Evolutionary conservation across 257 asterid genomes (phyloP).

Genomic region (Knoxia roxburghii): DNA sequence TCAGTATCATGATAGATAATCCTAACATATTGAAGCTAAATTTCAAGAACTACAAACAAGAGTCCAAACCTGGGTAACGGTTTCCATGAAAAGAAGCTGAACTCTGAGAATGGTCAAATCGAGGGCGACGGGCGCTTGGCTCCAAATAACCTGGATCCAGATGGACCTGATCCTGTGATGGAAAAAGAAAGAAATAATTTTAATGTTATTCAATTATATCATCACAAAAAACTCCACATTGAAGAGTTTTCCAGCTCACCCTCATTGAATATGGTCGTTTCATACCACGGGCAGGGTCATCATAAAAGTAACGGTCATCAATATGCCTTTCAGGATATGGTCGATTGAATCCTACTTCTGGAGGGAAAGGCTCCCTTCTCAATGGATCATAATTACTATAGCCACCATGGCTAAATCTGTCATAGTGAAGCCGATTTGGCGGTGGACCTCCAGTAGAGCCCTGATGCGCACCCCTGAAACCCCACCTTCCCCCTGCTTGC

Average conservation of each 20-base stretch:
- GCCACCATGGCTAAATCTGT: conserved; percentile 35
- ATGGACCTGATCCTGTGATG: conserved; percentile 31
- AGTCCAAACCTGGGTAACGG: conserved; percentile 34
- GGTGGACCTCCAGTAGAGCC: conserved; percentile 24
- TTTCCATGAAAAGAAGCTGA: conserved; percentile 32
- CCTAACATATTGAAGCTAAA: conserved; percentile 9
- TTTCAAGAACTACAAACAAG: conserved; percentile 11
- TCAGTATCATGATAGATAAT: not conserved
- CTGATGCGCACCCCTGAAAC: conserved; percentile 40
- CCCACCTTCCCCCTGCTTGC: conserved; percentile 49
- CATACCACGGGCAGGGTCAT: conserved; percentile 38
- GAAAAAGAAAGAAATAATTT: conserved; percentile 5
- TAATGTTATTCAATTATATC: not conserved
- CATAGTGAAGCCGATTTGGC: conserved; percentile 27
- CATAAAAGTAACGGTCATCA: conserved; percentile 35
- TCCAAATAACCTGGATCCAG: conserved; percentile 37
- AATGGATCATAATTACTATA: conserved; percentile 29
- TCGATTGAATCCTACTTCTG: conserved; percentile 37
- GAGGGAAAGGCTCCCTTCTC: conserved; percentile 38
- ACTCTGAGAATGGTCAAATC: conserved; percentile 38
- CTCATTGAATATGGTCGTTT: conserved; percentile 48
- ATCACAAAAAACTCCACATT: not conserved
- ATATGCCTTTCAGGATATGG: conserved; percentile 40
- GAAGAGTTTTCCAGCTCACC: conserved; percentile 28
- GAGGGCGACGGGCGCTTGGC: conserved; percentile 46